Conservation (phyloP, 805 yeast species). For the Cyberlindnera bimundalis region DNA sequence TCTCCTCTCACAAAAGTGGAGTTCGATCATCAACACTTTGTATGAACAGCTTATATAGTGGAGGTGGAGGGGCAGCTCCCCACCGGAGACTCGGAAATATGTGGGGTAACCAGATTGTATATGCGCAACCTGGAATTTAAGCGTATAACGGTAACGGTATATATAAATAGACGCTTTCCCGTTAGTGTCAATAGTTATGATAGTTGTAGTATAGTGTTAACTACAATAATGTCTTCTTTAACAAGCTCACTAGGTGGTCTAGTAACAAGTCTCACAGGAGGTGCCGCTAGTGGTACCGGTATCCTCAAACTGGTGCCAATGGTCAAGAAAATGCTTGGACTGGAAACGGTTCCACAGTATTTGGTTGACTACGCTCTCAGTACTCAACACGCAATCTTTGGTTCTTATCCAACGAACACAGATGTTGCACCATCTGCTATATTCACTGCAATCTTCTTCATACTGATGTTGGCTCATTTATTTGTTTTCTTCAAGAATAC, state of each 20-base stretch:
- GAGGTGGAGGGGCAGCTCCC: too few species aligned
- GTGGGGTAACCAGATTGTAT: too few species aligned
- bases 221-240: slow-evolving; percentile 8
- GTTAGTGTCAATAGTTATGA: too few species aligned
- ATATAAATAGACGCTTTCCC: too few species aligned
- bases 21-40: too few species aligned
- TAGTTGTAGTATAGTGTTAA: too few species aligned
- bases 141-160: too few species aligned
- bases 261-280: slow-evolving; percentile 28
- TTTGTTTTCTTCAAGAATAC: slow-evolving; percentile 45
- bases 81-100: too few species aligned
- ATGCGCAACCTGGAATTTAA: too few species aligned
- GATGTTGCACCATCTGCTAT: slow-evolving; percentile 63
- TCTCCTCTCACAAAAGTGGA: too few species aligned
- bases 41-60: too few species aligned
- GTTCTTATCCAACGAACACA: slow-evolving; percentile 51
- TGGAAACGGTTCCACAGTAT: slow-evolving; percentile 35
- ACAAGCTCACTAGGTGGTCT: slow-evolving; percentile 9
- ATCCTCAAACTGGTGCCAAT: slow-evolving; percentile 33
- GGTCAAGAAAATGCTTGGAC: slow-evolving; percentile 36
- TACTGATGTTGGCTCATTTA: slow-evolving; percentile 46
- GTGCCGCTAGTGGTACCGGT: slow-evolving; percentile 51
- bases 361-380: slow-evolving; percentile 36
- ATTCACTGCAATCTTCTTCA: slow-evolving; percentile 49
- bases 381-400: slow-evolving; percentile 52